Evolutionary conservation across 23 red algal species (phyloP).

Genomic region (Gracilaria domingensis): DNA sequence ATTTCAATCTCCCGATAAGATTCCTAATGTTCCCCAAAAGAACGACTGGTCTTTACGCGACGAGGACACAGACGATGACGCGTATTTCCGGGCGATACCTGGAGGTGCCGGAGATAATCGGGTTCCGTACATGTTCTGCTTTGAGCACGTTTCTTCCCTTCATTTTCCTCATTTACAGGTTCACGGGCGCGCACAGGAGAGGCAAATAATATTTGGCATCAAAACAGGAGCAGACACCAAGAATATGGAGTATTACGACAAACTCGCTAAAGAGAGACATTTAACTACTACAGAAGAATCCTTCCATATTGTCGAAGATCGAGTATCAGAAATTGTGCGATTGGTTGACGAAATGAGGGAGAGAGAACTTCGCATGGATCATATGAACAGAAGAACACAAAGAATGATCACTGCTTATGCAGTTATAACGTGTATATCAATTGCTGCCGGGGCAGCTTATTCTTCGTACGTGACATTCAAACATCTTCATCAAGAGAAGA

Average conservation of each 20-base stretch:
- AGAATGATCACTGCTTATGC: slow-evolving; percentile 33
- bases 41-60: slow-evolving; percentile 55
- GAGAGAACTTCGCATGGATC: slow-evolving; percentile 53
- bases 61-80: slow-evolving; percentile 45
- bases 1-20: slow-evolving; percentile 41
- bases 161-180: slow-evolving; percentile 24
- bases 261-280: slow-evolving; percentile 66
- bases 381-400: slow-evolving; percentile 40
- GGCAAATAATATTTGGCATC: slow-evolving; percentile 58
- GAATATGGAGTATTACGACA: slow-evolving; percentile 59
- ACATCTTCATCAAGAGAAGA: slow-evolving; percentile 24
- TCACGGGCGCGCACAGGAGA: not conserved
- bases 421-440: slow-evolving; percentile 36
- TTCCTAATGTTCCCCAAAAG: slow-evolving; percentile 37
- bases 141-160: slow-evolving; percentile 51
- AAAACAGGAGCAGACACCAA: slow-evolving; percentile 32
- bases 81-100: slow-evolving; percentile 38
- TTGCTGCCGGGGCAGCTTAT: slow-evolving; percentile 29
- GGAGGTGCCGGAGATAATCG: slow-evolving; percentile 50
- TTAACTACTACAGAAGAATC: slow-evolving; percentile 45
- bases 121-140: slow-evolving; percentile 47
- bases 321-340: slow-evolving; percentile 67
- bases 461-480: slow-evolving; percentile 51
- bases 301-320: slow-evolving; percentile 59
- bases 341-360: slow-evolving; percentile 73